A percentile compares a stretch with the other conserved stretches of the same genome.
phyloP scores from a whole-genome alignment of 2,329 filamentous ascomycete genomes.

The Pseudogymnoascus sp. region DNA sequence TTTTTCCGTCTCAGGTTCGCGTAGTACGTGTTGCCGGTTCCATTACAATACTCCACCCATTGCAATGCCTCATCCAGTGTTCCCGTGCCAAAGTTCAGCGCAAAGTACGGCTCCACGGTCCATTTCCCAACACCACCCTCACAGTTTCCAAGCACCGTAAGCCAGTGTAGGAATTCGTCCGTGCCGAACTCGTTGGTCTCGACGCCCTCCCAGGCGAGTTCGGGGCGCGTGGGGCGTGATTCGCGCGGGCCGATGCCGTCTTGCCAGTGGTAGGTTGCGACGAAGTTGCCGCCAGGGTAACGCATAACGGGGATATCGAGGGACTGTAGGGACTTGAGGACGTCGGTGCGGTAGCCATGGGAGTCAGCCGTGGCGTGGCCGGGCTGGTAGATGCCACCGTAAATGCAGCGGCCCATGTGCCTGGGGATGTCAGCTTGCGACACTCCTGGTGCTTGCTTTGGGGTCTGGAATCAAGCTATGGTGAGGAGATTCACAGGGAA shows the following conservation, averaged over 20 bases:
- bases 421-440: conserved; percentile 35
- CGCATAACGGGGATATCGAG: conserved; percentile 68
- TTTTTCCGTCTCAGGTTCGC: conserved; percentile 71
- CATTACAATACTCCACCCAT: conserved; percentile 85
- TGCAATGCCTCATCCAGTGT: conserved; percentile 48
- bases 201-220: conserved; percentile 69
- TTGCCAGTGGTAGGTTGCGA: conserved; percentile 77
- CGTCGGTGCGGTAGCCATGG: conserved; percentile 70
- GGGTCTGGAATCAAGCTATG: background rate
- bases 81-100: conserved; percentile 74
- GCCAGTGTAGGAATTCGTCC: conserved; percentile 81
- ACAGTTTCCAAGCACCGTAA: conserved; percentile 50
- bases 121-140: conserved; percentile 47
- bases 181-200: conserved; percentile 77
- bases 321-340: conserved; percentile 64
- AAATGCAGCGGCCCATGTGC: conserved; percentile 85
- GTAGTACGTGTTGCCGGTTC: conserved; percentile 67
- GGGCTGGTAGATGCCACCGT: conserved; percentile 77
- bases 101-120: conserved; percentile 68
- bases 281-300: conserved; percentile 79
- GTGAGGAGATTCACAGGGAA: background rate
- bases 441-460: background rate
- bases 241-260: conserved; percentile 71
- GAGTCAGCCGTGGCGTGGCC: conserved; percentile 63
- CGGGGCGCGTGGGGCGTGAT: conserved; percentile 52